Percentiles rank a stretch among this genome's conserved stretches.
Conservation (phyloP, 2,329 filamentous ascomycete species). For the Bertia moriformis region DNA sequence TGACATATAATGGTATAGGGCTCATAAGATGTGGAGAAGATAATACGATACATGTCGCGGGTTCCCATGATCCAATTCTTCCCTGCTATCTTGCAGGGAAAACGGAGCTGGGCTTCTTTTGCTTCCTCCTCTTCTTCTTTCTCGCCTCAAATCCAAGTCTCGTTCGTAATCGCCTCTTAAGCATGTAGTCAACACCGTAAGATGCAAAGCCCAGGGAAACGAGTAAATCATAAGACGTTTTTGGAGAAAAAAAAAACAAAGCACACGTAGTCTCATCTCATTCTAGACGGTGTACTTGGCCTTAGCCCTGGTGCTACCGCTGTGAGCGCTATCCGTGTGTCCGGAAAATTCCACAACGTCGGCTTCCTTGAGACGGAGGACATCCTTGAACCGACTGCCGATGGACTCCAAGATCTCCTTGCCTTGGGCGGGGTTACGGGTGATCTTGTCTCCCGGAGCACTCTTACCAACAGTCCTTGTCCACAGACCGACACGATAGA, state of each 20-base stretch:
- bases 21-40: too few relatives aligned
- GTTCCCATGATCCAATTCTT: too few relatives aligned
- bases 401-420: conserved; percentile 73
- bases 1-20: too few relatives aligned
- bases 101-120: too few relatives aligned
- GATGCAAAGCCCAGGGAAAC: not conserved
- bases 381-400: conserved; percentile 82
- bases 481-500: conserved; percentile 96
- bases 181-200: not conserved
- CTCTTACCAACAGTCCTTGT: conserved; percentile 83
- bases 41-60: too few relatives aligned
- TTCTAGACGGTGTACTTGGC: conserved; percentile 76
- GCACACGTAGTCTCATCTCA: too few relatives aligned
- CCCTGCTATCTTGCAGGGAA: too few relatives aligned
- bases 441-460: conserved; percentile 64
- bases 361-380: conserved; percentile 61
- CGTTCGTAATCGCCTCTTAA: not conserved
- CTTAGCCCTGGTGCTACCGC: conserved; percentile 87
- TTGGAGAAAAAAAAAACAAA: too few relatives aligned
- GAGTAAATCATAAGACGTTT: not conserved
- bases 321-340: conserved; percentile 84
- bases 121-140: too few relatives aligned
- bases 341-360: conserved; percentile 90
- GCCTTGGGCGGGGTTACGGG: conserved; percentile 66
- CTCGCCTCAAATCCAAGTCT: too few relatives aligned